These are phyloP conservation scores for Coemansia sp. DNA, from an alignment of 192 early-diverging fungal genomes.

Conservation along the genomic window DNA sequence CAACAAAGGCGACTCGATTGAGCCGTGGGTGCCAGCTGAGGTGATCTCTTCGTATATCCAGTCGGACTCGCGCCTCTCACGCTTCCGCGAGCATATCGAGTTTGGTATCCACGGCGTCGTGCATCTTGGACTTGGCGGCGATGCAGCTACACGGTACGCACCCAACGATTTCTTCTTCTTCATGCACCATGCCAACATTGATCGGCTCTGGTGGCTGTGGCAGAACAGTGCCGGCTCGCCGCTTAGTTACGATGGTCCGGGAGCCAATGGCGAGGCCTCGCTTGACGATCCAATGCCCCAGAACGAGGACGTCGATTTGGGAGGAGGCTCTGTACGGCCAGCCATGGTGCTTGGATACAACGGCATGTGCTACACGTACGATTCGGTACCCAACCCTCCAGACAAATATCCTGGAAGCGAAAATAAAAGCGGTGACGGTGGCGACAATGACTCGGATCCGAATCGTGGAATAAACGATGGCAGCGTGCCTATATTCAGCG, in stretches of 20 bases:
- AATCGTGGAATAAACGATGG: neutral
- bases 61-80: conserved; percentile 15
- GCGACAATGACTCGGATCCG: neutral
- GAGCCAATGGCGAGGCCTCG: conserved; percentile 28
- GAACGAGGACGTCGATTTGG: conserved; percentile 24
- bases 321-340: conserved; percentile 22
- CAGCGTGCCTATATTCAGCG: conserved; percentile 24
- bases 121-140: conserved; percentile 53
- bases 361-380: conserved; percentile 43
- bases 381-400: conserved; percentile 36
- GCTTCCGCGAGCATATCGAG: conserved; percentile 54
- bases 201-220: conserved; percentile 60
- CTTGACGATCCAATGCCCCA: conserved; percentile 40
- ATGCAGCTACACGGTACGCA: conserved; percentile 48
- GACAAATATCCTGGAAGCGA: conserved; percentile 18
- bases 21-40: conserved; percentile 44
- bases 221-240: conserved; percentile 37
- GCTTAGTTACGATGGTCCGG: conserved; percentile 37
- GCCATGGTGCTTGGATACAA: conserved; percentile 47
- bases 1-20: conserved; percentile 24
- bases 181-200: conserved; percentile 65
- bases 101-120: conserved; percentile 50
- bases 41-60: conserved; percentile 48
- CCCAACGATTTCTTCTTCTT: conserved; percentile 64
- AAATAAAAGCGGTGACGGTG: neutral